Percentiles rank a stretch among this genome's conserved stretches.
phyloP scores from a whole-genome alignment of 2,329 filamentous ascomycete species.

The Zasmidium citrigriseum region DNA sequence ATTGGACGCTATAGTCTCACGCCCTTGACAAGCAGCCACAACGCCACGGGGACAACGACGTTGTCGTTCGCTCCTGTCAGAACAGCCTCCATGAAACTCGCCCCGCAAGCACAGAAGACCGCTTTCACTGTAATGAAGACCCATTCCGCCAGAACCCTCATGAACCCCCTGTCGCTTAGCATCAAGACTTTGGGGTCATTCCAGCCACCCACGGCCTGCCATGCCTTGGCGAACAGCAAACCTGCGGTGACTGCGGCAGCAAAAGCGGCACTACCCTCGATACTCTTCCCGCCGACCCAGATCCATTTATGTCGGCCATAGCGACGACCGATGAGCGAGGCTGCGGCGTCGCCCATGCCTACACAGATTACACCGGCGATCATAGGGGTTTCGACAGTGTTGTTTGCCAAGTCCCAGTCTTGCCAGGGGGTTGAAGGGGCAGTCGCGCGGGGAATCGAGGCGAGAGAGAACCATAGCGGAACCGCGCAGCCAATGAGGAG shows the following conservation, averaged over 20 bases:
- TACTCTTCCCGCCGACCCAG: conserved; percentile 93
- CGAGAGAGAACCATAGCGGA: conserved; percentile 85
- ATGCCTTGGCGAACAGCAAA: conserved; percentile 67
- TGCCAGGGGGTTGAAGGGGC: conserved; percentile 56
- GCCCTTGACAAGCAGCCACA: conserved; percentile 90
- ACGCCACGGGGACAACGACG: conserved; percentile 87
- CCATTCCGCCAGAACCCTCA: conserved; percentile 27
- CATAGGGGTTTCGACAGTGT: conserved; percentile 76
- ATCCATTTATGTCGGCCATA: conserved; percentile 90
- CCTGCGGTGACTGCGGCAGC: conserved; percentile 75
- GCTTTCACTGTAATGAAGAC: conserved; percentile 57
- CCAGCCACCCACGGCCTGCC: conserved; percentile 78
- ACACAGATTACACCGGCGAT: conserved; percentile 91
- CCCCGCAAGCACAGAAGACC: conserved; percentile 70
- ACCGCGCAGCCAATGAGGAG: conserved; percentile 93
- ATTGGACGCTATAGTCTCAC: conserved; percentile 44
- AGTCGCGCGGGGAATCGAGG: conserved; percentile 59
- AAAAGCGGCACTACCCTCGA: conserved; percentile 85
- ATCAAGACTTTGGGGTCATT: conserved; percentile 30
- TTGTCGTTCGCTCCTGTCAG: conserved; percentile 98
- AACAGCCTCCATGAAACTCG: conserved; percentile 91
- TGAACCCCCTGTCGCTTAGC: conserved; percentile 7
- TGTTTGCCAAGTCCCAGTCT: conserved; percentile 70
- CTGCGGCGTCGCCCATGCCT: conserved; percentile 90
- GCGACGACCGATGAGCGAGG: conserved; percentile 82